Percentiles rank a stretch among this genome's conserved stretches.
Conservation (phyloP, 192 early-diverging fungal genomes). For the Spizellomyces sp. region DNA sequence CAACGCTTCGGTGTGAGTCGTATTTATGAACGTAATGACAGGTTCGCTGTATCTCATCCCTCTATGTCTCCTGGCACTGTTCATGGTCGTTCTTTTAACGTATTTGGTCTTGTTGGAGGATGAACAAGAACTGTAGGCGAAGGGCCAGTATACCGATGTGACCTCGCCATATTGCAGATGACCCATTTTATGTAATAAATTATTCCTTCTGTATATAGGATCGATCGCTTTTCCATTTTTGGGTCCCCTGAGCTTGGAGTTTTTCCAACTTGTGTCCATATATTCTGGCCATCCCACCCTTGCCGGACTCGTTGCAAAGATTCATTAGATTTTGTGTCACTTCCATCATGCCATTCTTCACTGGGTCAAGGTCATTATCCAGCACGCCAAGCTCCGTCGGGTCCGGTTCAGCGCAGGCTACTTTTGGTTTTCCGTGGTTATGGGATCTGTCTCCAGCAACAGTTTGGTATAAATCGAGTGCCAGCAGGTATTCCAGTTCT, state of each 20-base stretch:
- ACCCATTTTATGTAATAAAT: not conserved
- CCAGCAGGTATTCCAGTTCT: not conserved
- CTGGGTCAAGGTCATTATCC: not conserved
- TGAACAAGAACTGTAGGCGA: conserved; percentile 30
- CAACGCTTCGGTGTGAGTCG: too few species aligned
- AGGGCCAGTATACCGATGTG: not conserved
- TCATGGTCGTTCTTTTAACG: conserved; percentile 23
- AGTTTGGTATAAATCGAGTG: not conserved
- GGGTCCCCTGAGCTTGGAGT: not conserved
- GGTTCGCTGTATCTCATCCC: not conserved
- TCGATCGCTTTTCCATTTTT: not conserved
- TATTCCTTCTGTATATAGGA: not conserved
- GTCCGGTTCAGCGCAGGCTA: too few species aligned
- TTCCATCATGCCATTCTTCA: not conserved
- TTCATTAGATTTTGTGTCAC: not conserved
- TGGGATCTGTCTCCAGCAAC: not conserved
- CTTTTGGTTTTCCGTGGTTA: not conserved
- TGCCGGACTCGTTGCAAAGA: not conserved
- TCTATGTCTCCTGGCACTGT: conserved; percentile 14
- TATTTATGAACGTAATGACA: too few species aligned
- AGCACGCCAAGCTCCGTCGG: not conserved
- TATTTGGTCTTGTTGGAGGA: conserved; percentile 25
- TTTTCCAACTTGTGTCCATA: not conserved
- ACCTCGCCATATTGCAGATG: not conserved
- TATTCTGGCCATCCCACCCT: not conserved